phyloP scores from a whole-genome alignment of 2,329 filamentous ascomycete genomes.

The Paramyrothecium sp. region DNA sequence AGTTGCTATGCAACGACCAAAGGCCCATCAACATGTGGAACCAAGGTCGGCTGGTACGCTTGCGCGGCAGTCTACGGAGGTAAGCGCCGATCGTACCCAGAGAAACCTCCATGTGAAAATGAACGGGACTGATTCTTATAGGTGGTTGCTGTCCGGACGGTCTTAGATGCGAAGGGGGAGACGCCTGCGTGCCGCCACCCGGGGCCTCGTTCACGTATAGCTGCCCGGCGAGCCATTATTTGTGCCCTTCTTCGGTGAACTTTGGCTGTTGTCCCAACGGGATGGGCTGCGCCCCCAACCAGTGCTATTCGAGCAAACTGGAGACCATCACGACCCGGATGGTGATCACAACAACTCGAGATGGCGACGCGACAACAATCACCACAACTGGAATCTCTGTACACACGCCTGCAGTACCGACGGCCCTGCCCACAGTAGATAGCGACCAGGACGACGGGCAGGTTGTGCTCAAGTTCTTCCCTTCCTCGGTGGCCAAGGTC shows the following conservation, averaged over 20 bases:
- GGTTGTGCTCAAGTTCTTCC: conserved; percentile 40
- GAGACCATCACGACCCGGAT: conserved; percentile 43
- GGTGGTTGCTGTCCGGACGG: conserved; percentile 46
- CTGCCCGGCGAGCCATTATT: conserved; percentile 44
- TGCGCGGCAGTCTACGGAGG: conserved; percentile 37
- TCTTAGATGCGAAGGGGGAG: conserved; percentile 36
- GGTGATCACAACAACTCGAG: conserved; percentile 43
- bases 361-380: conserved; percentile 35
- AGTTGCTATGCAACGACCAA: conserved; percentile 47
- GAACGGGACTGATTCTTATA: conserved; percentile 13
- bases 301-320: conserved; percentile 48
- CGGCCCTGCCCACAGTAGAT: conserved; percentile 21
- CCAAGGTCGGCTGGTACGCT: conserved; percentile 33
- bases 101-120: background rate
- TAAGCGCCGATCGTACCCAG: conserved; percentile 17
- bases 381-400: conserved; percentile 37
- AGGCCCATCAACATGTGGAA: conserved; percentile 37
- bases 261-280: conserved; percentile 53
- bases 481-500: conserved; percentile 41
- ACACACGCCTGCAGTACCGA: conserved; percentile 35
- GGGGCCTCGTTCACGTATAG: conserved; percentile 36
- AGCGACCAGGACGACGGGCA: conserved; percentile 20
- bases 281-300: conserved; percentile 44
- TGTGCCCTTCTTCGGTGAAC: conserved; percentile 48
- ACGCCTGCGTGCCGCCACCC: conserved; percentile 41